phyloP scores from a whole-genome alignment of 257 asterid genomes.

The Mentha longifolia region DNA sequence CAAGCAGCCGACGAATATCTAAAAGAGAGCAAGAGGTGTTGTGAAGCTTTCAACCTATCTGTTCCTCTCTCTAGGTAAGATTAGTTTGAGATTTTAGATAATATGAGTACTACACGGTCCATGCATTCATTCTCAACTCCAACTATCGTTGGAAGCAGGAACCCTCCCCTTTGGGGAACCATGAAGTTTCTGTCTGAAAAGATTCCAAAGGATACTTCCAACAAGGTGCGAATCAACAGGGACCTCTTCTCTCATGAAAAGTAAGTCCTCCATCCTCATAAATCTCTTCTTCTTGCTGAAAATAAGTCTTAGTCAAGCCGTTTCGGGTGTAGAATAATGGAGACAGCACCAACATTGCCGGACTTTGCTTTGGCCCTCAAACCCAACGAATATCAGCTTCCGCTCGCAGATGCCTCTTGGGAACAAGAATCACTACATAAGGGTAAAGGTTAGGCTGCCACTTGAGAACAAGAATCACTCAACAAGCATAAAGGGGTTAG shows the following conservation, averaged over 20 bases:
- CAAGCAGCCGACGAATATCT: slow-evolving; percentile 99
- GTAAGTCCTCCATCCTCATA: slow-evolving; percentile 47
- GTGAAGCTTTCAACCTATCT: slow-evolving; percentile 77
- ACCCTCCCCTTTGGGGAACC: slow-evolving; percentile 95
- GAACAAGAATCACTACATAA: slow-evolving; percentile 47
- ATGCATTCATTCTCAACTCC: too few species aligned
- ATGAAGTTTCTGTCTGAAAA: slow-evolving; percentile 90
- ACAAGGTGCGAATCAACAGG: slow-evolving; percentile 92
- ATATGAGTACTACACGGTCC: too few species aligned
- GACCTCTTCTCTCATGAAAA: slow-evolving; percentile 77
- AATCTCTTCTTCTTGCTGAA: too few species aligned
- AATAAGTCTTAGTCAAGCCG: too few species aligned
- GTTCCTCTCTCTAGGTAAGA: slow-evolving; percentile 78
- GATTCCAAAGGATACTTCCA: slow-evolving; percentile 91
- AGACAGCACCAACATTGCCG: slow-evolving; percentile 96
- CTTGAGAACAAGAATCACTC: slow-evolving; percentile 35
- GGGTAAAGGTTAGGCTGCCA: background rate
- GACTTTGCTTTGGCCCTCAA: slow-evolving; percentile 90
- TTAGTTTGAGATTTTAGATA: too few species aligned
- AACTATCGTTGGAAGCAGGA: slow-evolving; percentile 48
- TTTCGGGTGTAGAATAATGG: slow-evolving; percentile 70
- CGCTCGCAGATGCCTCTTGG: slow-evolving; percentile 69
- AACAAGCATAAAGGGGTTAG: background rate
- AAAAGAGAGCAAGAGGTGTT: slow-evolving; percentile 83
- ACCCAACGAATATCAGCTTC: slow-evolving; percentile 91